Evolutionary conservation across 352 stramenopile genomes (phyloP), one percentile per base, ranked within the genome.

Genomic region (Saprolegnia parasitica): DNA sequence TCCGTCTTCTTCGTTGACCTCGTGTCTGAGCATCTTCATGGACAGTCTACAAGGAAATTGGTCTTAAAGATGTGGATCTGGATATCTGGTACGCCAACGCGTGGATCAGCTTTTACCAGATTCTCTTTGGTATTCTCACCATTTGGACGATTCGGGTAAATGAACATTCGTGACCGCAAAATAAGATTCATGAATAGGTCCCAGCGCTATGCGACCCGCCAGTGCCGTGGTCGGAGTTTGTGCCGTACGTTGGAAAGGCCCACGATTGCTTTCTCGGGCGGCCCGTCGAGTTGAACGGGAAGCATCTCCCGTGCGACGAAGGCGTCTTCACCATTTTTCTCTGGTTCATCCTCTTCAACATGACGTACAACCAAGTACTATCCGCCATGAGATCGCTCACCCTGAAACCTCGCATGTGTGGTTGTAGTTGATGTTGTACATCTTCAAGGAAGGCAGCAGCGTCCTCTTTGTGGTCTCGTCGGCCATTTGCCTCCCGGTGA

Each of bases 401-500:
- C 24, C 13, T 15, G 3, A 26, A 3, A 49, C 1, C 42, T 42
- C 35, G 4, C 5, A 11, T 39, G 16, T 18, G 1, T 15, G 20
- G 10, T 3, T 4, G 10, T 58, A 72, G 67, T 9, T 76, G 35
- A 74, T 74, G 71, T 61, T 76, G 56, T 67, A 57, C 50, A 71
- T 76, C 24, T 74, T 76, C 42, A 71, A 74, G 47, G 49, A 71
- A 47, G 71, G 71, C 23, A 64, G 49, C 21, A 72, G 55, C 11
- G 71, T 74, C 5, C 56, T 76, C 40, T 76, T 76, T 56, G 71
- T 76, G 45, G 68, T 76, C n/a, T 72, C 71, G 32, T 76, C 71
- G 35, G 63, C 63, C n/a, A 46, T 70, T 9, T 70, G 63, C 21
- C 46, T 70, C 16, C 63, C 63, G 4, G 3, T 70, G 18, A 70